phyloP scores from a whole-genome alignment of 805 yeast genomes.

The Cyberlindnera petersonii region DNA sequence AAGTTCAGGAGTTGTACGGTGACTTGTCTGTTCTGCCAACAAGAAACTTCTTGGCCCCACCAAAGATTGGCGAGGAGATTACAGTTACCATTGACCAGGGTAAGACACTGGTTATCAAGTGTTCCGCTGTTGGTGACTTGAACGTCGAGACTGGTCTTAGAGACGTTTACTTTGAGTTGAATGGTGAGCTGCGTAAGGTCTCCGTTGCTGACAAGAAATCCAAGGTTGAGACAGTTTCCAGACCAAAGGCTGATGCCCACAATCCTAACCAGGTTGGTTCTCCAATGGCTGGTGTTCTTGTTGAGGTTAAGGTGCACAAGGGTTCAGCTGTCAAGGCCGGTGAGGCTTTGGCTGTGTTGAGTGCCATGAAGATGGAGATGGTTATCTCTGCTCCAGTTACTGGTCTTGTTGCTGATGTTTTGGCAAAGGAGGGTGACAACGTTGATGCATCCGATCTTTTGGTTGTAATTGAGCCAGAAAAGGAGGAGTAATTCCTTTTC shows the following conservation, averaged over 20 bases:
- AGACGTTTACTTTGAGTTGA: slow-evolving; percentile 96
- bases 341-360: slow-evolving; percentile 86
- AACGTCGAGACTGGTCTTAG: slow-evolving; percentile 81
- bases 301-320: slow-evolving; percentile 86
- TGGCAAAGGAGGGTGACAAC: slow-evolving; percentile 85
- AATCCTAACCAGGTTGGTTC: slow-evolving; percentile 94
- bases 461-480: slow-evolving; percentile 44
- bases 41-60: slow-evolving; percentile 81
- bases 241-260: slow-evolving; percentile 86
- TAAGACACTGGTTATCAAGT: slow-evolving; percentile 85
- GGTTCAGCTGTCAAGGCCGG: slow-evolving; percentile 94
- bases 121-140: slow-evolving; percentile 90
- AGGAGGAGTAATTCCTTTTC: slow-evolving; percentile 6
- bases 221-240: slow-evolving; percentile 76
- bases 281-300: slow-evolving; percentile 98
- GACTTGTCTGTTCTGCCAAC: slow-evolving; percentile 95
- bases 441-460: slow-evolving; percentile 93
- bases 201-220: slow-evolving; percentile 85
- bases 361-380: slow-evolving; percentile 99
- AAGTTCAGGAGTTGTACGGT: slow-evolving; percentile 73
- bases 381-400: slow-evolving; percentile 87
- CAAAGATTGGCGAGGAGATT: slow-evolving; percentile 84
- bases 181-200: slow-evolving; percentile 97
- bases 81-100: slow-evolving; percentile 90
- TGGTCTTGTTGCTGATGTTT: slow-evolving; percentile 76